phyloP scores from a whole-genome alignment of 306 rosid species.

The Ormosia semicastrata region DNA sequence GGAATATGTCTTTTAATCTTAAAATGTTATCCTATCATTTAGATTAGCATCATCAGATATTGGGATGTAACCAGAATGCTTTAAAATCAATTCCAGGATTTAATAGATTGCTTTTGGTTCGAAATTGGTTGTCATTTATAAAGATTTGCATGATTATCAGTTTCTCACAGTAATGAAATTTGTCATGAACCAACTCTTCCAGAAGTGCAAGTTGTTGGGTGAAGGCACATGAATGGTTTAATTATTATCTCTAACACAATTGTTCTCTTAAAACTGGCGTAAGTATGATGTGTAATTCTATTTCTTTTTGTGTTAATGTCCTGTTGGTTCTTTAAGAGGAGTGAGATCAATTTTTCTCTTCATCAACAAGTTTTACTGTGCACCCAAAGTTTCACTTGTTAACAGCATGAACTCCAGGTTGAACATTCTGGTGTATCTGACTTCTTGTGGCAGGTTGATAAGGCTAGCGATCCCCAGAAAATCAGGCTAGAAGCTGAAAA shows the following conservation, averaged over 20 bases:
- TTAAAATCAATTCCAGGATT: not conserved
- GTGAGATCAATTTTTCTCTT: not conserved
- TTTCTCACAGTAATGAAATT: not conserved
- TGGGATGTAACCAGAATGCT: not conserved
- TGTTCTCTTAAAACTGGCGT: not conserved
- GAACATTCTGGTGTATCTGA: slow-evolving; percentile 10
- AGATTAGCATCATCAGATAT: not conserved
- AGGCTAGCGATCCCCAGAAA: slow-evolving; percentile 60
- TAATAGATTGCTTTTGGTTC: not conserved
- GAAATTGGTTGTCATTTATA: not conserved
- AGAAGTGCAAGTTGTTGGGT: too few species aligned
- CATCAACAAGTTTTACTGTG: not conserved
- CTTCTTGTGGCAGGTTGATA: slow-evolving; percentile 68
- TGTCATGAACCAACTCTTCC: too few species aligned
- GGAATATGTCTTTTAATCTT: not conserved
- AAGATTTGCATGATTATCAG: not conserved
- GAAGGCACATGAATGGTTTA: too few species aligned
- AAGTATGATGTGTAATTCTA: not conserved
- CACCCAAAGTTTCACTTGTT: not conserved
- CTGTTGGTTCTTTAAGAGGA: not conserved
- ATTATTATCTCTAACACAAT: too few species aligned
- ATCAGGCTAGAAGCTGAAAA: slow-evolving; percentile 66
- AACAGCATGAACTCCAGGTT: not conserved
- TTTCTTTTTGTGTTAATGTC: not conserved
- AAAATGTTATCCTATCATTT: not conserved